These are phyloP conservation scores for Mycena venus DNA, from an alignment of 768 basidiomycete genomes.

Conservation along the genomic window DNA sequence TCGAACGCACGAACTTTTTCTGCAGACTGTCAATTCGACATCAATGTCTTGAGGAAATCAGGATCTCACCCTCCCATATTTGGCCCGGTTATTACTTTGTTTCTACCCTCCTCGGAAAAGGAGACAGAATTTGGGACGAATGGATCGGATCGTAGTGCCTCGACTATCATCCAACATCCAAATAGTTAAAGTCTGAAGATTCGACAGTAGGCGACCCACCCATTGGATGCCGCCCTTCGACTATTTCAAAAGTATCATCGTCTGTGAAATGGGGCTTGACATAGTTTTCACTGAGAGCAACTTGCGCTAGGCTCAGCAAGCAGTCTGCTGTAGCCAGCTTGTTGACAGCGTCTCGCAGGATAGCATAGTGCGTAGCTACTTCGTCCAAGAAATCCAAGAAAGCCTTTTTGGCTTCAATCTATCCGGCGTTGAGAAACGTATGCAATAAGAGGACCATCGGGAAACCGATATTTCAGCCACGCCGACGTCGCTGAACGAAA, in stretches of 20 bases:
- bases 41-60: not conserved
- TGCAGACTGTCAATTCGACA: conserved; percentile 36
- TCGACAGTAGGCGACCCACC: conserved; percentile 32
- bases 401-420: conserved; percentile 75
- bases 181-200: not conserved
- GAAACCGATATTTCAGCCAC: not conserved
- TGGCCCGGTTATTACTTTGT: conserved; percentile 85
- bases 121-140: conserved; percentile 87
- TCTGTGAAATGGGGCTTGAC: conserved; percentile 82
- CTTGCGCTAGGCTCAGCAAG: conserved; percentile 84
- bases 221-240: conserved; percentile 94
- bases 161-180: conserved; percentile 59
- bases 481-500: not conserved
- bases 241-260: conserved; percentile 73
- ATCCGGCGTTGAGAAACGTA: not conserved
- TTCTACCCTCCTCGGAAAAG: conserved; percentile 64
- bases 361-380: conserved; percentile 75
- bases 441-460: not conserved
- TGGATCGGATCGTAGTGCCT: conserved; percentile 80
- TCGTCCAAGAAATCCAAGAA: conserved; percentile 78
- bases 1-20: conserved; percentile 87
- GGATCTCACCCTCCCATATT: conserved; percentile 81
- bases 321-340: conserved; percentile 91
- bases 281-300: conserved; percentile 83
- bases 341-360: conserved; percentile 81